Evolutionary conservation across 78 protist species (phyloP).

Genomic region (Cyanophora paradoxa): DNA sequence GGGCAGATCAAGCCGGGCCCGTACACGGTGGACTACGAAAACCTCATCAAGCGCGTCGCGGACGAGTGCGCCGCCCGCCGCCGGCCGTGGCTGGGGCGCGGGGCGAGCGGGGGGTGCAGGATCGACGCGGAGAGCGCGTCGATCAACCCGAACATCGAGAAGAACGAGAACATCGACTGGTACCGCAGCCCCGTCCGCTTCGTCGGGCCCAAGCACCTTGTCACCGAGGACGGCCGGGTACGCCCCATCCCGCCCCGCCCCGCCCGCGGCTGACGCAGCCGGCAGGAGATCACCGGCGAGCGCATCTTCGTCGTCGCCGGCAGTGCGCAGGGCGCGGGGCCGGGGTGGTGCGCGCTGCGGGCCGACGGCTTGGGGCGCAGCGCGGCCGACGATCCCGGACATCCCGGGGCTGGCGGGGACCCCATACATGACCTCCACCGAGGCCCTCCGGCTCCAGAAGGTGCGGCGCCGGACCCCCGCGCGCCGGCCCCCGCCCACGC

Average conservation of each 20-base stretch:
- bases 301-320: slow-evolving; percentile 24
- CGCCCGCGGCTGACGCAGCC: too few species aligned
- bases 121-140: background rate
- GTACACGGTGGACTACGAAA: background rate
- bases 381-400: slow-evolving; percentile 7
- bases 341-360: too few species aligned
- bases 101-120: too few species aligned
- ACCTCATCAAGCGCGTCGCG: background rate
- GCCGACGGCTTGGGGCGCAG: too few species aligned
- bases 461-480: background rate
- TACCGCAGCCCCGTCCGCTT: background rate
- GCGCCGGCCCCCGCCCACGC: background rate
- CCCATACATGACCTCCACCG: slow-evolving; percentile 7
- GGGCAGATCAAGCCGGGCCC: slow-evolving; percentile 3
- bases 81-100: too few species aligned
- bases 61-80: too few species aligned
- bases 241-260: too few species aligned
- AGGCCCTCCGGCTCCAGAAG: background rate
- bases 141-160: background rate
- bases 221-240: too few species aligned
- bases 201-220: background rate
- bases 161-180: background rate
- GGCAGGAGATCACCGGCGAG: slow-evolving; percentile 12
- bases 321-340: too few species aligned
- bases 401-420: slow-evolving; percentile 5